Evolutionary conservation across 805 yeast species (phyloP), one percentile per base, ranked within the genome.

Genomic region (Metschnikowia kofuensis): DNA sequence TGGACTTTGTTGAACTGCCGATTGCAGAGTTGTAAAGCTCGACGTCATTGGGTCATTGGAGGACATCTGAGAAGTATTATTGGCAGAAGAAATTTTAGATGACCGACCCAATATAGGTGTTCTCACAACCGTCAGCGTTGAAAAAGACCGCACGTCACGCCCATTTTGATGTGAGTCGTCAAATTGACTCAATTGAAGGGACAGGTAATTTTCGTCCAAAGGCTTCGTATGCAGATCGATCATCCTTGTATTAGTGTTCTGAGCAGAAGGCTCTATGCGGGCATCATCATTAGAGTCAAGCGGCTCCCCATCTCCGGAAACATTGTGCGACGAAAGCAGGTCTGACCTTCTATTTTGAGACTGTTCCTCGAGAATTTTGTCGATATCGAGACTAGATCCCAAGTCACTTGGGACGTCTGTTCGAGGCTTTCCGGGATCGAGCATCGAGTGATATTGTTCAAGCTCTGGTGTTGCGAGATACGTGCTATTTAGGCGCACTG

Each of bases 11-110:
- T 57, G 48, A 16, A 54, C 57, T 7, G 46, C 16, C 26, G 50
- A 36, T 21, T 47, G 50, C 21, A 59, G 67, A 34, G 62, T 14
- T 4, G 64, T 59, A 2, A 74, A 72, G 3, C 69, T 68, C 31
- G 40, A 21, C 14, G 36, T 36, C 7, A 51, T 47, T 12, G 42
- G 38, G n/a, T 35, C 28, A 38, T 36, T 36, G 14, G 32, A 35
- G 15, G 45, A 43, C 9, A 48, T 11, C 37, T 46, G 47, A 35
- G 44, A 46, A 14, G 48, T 40, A 30, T 38, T 36, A n/a, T 42
- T 37, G 30, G 51, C 50, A 2, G 46, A 28, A 7, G 32, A 36
- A 32, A 21, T 41, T n/a, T 37, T 11, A 7, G 44, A 35, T 2
- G 36, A 12, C 5, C 34, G 35, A 6, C 42, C 44, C 13, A 63